Base-by-base conservation (phyloP, 23 red algal genomes). In the Cyanidioschyzon merolae region DNA sequence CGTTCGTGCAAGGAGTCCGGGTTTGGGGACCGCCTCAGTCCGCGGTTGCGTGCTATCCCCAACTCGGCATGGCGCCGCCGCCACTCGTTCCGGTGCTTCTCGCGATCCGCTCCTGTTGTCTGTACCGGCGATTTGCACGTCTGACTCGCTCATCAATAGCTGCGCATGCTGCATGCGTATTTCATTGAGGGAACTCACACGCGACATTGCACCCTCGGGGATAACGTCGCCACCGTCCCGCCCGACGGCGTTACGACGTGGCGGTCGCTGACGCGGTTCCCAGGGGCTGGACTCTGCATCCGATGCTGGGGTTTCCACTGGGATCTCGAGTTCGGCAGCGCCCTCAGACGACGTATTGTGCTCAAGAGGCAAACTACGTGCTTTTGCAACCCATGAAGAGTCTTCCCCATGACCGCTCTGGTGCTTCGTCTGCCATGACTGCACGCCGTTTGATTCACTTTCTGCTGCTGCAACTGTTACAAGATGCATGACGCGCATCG, bases 181-280 rank as follows among this genome's bases (percentile, higher is more conserved):
- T 35, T 71, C 63, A 35, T 35, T 71, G 12, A 71, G 29, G 21
- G 63, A 71, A 71, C 63, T 71, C 63, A 71, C 63, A 25, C 63
- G 63, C 63, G 63, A 71, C 63, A 71, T 71, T 3, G 63, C 63
- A 35, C 63, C 63, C 63, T 71, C 63, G 12, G 63, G 63, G 32
- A 71, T 71, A 27, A 71, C 32, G 30, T 71, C 63, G 63, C 30
- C 63, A 7, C 63, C 63, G 32, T 71, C 63, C n/a, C 32, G 63
- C n/a, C 63, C 63, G 29, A 71, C 29, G n/a, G 32, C 63, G 29
- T 71, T 25, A 3, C 63, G 63, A 27, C 63, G 12, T 54, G 45
- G 45, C 7, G 45, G 45, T 7, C 45, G 45, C 45, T 7, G 12
- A 54, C 12, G 45, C 45, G 7, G 45, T 21, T 15, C 45, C 45